These are phyloP conservation scores for Allantophomopsis lycopodina DNA, from an alignment of 2,329 filamentous ascomycete genomes.

Conservation along the genomic window DNA sequence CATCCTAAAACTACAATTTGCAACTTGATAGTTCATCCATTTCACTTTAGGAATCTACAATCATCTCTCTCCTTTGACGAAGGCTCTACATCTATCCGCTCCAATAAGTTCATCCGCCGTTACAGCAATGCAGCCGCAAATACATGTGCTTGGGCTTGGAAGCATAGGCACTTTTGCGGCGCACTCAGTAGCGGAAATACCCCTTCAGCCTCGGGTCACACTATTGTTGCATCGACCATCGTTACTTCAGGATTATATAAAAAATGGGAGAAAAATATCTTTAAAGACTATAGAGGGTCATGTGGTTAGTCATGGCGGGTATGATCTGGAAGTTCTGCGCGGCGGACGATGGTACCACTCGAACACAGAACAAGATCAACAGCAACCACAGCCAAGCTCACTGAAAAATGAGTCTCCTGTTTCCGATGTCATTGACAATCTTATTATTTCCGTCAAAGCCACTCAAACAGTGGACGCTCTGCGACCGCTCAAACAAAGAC, in stretches of 20 bases:
- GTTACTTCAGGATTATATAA: slow-evolving; percentile 29
- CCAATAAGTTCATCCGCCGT: too few relatives aligned
- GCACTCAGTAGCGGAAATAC: slow-evolving; percentile 43
- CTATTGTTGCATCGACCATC: slow-evolving; percentile 41
- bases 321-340: slow-evolving; percentile 1
- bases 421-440: slow-evolving; percentile 42
- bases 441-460: slow-evolving; percentile 58
- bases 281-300: slow-evolving; percentile 17
- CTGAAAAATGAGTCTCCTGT: slow-evolving; percentile 8
- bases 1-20: too few relatives aligned
- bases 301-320: slow-evolving; percentile 5
- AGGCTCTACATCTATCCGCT: too few relatives aligned
- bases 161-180: slow-evolving; percentile 52
- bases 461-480: slow-evolving; percentile 42
- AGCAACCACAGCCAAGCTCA: slow-evolving; percentile 12
- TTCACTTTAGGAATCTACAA: too few relatives aligned
- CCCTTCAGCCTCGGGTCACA: slow-evolving; percentile 46
- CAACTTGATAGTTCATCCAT: too few relatives aligned
- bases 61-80: too few relatives aligned
- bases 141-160: slow-evolving; percentile 52
- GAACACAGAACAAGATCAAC: too few relatives aligned
- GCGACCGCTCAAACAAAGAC: slow-evolving; percentile 44
- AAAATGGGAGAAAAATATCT: slow-evolving; percentile 25
- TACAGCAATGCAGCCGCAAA: too few relatives aligned
- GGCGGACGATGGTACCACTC: too few relatives aligned